These are phyloP conservation scores for Urostyla sp. DNA, from an alignment of 73 alveolate species.

Conservation along the genomic window DNA sequence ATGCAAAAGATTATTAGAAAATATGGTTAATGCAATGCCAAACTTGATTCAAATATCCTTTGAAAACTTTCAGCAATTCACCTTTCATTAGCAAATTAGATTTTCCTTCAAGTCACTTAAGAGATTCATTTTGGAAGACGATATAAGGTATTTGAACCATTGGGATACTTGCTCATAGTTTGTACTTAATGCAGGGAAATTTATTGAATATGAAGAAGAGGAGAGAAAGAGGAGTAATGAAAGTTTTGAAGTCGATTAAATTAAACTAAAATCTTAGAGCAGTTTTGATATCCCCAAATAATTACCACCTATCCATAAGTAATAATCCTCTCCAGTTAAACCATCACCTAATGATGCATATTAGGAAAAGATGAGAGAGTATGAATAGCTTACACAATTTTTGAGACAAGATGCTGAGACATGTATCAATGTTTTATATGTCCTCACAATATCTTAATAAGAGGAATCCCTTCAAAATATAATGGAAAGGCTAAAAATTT, in stretches of 20 bases:
- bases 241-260: background rate
- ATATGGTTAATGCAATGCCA: conserved; percentile 21
- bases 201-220: background rate
- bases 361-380: conserved; percentile 10
- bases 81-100: conserved; percentile 59
- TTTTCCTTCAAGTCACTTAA: conserved; percentile 62
- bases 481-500: conserved; percentile 16
- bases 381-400: conserved; percentile 22
- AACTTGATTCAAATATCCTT: conserved; percentile 1
- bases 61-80: conserved; percentile 57
- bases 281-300: background rate
- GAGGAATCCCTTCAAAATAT: conserved; percentile 5
- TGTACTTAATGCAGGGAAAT: conserved; percentile 49
- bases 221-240: background rate
- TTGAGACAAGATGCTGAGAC: conserved; percentile 67
- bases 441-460: background rate
- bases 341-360: background rate
- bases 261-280: background rate
- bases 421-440: conserved; percentile 58
- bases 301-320: background rate
- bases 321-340: conserved; percentile 3
- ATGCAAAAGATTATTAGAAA: conserved; percentile 46
- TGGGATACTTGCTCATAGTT: conserved; percentile 58
- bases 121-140: conserved; percentile 61
- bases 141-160: conserved; percentile 59